phyloP scores from a whole-genome alignment of 2,329 filamentous ascomycete species.

The Lasiodiplodia gonubiensis region DNA sequence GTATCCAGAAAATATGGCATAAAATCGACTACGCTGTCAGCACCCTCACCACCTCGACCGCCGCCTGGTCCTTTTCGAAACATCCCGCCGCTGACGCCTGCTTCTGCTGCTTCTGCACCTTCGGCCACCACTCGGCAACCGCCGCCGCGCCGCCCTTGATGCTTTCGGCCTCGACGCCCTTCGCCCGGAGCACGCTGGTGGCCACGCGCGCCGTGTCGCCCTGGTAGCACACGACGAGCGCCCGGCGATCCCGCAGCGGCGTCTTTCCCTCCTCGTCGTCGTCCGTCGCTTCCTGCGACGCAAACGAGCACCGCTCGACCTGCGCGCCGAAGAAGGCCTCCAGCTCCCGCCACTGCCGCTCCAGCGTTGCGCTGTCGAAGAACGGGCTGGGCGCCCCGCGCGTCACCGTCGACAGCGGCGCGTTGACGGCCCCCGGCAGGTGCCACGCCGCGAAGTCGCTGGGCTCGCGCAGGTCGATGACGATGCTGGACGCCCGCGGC shows the following conservation, averaged over 20 bases:
- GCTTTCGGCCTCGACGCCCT: slow-evolving; percentile 41
- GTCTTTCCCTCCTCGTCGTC: neutral
- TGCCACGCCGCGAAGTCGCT: slow-evolving; percentile 52
- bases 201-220: slow-evolving; percentile 62
- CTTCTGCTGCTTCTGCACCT: neutral
- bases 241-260: slow-evolving; percentile 31
- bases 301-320: slow-evolving; percentile 33
- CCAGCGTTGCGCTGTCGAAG: slow-evolving; percentile 50
- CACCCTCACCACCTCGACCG: slow-evolving; percentile 3
- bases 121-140: slow-evolving; percentile 8
- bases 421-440: slow-evolving; percentile 41
- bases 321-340: slow-evolving; percentile 48
- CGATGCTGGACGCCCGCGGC: neutral
- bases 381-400: slow-evolving; percentile 53
- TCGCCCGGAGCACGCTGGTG: slow-evolving; percentile 59
- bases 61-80: neutral
- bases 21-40: neutral
- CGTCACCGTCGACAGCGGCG: slow-evolving; percentile 47
- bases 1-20: neutral
- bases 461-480: slow-evolving; percentile 34
- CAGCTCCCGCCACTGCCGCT: slow-evolving; percentile 55
- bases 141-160: slow-evolving; percentile 17
- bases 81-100: neutral
- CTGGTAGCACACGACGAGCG: slow-evolving; percentile 60
- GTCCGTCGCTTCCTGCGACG: slow-evolving; percentile 32